Percentiles rank a stretch among this genome's conserved stretches.
phyloP scores from a whole-genome alignment of 2,329 filamentous ascomycete species.

The Xylaria sp. region DNA sequence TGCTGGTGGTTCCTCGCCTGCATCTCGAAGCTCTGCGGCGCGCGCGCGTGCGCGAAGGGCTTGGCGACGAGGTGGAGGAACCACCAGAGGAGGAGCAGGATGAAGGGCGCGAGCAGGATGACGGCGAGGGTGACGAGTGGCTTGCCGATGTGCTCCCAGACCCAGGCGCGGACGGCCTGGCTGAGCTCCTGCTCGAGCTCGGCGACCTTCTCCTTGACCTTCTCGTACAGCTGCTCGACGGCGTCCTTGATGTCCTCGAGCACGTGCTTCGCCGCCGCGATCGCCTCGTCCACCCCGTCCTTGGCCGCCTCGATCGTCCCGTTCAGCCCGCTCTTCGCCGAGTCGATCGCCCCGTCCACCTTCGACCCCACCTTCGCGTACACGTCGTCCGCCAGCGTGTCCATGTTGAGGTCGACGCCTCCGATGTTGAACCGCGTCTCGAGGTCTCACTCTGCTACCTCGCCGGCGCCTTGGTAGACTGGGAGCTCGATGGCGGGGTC shows the following conservation, averaged over 20 bases:
- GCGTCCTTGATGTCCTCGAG: neutral
- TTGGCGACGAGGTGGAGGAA: conserved; percentile 1
- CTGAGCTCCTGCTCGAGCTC: conserved; percentile 4
- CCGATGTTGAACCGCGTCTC: neutral
- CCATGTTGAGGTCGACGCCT: conserved; percentile 1
- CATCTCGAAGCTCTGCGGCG: neutral
- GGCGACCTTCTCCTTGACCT: conserved; percentile 9
- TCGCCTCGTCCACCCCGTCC: neutral
- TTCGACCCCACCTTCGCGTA: conserved; percentile 6
- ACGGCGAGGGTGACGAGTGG: conserved; percentile 3
- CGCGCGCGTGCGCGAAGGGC: neutral
- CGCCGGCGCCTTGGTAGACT: too few relatives aligned
- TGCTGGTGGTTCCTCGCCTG: neutral
- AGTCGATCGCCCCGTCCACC: conserved; percentile 4
- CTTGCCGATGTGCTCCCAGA: conserved; percentile 12
- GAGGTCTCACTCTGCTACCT: neutral
- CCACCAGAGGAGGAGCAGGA: conserved; percentile 8
- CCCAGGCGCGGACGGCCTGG: conserved; percentile 3
- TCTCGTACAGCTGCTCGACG: conserved; percentile 2
- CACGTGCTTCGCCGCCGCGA: conserved; percentile 1
- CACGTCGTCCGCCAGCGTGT: conserved; percentile 4
- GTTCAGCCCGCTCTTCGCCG: conserved; percentile 1
- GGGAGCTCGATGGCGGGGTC: too few relatives aligned
- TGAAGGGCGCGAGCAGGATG: conserved; percentile 6
- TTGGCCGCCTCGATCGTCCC: neutral